Evolutionary conservation across 1,284 basidiomycete species (phyloP).

Genomic region (Takashimella koratensis): DNA sequence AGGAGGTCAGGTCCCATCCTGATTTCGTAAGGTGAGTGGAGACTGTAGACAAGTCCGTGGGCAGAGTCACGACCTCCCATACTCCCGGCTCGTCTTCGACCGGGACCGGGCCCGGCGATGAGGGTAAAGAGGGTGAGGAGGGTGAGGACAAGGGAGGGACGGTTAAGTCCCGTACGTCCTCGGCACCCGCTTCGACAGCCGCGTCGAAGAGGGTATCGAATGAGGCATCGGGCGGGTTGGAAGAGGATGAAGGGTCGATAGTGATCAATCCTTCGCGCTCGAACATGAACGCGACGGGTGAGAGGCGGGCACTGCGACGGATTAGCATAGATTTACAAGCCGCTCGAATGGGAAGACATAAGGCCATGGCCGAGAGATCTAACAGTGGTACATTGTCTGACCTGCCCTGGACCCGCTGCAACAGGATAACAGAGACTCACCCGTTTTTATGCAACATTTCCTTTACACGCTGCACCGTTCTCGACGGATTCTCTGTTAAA

Average conservation of each 20-base stretch:
- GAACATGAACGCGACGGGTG: constrained; percentile 75
- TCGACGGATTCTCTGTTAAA: constrained; percentile 66
- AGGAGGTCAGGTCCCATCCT: constrained; percentile 24
- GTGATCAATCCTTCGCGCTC: constrained; percentile 63
- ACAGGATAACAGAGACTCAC: constrained; percentile 56
- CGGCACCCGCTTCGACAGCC: constrained; percentile 49
- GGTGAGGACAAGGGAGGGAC: background rate
- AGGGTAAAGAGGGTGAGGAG: background rate
- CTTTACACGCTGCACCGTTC: constrained; percentile 64
- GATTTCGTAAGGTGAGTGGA: constrained; percentile 19
- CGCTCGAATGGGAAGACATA: too few relatives aligned
- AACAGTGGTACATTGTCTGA: too few relatives aligned
- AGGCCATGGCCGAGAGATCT: too few relatives aligned
- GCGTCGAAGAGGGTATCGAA: constrained; percentile 48
- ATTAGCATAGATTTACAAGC: too few relatives aligned
- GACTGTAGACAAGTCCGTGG: constrained; percentile 26
- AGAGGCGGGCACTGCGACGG: constrained; percentile 59
- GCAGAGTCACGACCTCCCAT: constrained; percentile 32
- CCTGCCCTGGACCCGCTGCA: too few relatives aligned
- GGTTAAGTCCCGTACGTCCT: constrained; percentile 50
- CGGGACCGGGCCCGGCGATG: background rate
- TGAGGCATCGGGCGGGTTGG: constrained; percentile 21
- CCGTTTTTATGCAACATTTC: constrained; percentile 59
- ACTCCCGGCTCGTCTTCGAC: constrained; percentile 14
- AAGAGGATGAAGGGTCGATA: constrained; percentile 48